Evolutionary conservation across 2,329 filamentous ascomycete genomes (phyloP), one percentile per base, ranked within the genome.

Genomic region (Leptoxyphium fumago): DNA sequence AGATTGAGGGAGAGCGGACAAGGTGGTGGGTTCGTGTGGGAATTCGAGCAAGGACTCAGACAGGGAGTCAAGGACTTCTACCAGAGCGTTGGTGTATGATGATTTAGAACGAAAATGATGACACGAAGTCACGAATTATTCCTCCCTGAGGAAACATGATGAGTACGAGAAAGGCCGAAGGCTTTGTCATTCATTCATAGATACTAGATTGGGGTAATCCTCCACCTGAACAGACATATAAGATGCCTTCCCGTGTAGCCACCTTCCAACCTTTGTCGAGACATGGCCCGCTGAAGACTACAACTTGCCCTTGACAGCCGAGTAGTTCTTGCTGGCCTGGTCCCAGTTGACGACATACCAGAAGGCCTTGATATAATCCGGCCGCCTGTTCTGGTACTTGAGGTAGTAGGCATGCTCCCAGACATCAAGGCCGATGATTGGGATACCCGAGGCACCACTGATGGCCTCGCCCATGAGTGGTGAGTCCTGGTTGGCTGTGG

Each of bases 261-360:
- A 26, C 21, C 21, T 26, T 26, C 21, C 21, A 26, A 26, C 7
- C 21, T 3, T 7, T 26, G 7, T 26, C 21, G 21, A 26, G 21
- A 26, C 7, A 26, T 7, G 21, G 3, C 21, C 21, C 21, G 21
- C 21, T 26, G 21, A 26, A 3, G 21, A 3, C 32, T 36, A 36
- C 15, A 36, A 36, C 32, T 36, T 36, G 13, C 32, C 32, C 32
- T 36, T 36, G 13, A 36, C 32, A 85, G 86, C 52, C 85, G 77
- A 72, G 80, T 78, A 64, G 84, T 80, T 39, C 32, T 36, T 36
- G 32, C 32, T 36, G 11, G 86, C 88, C 29, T 82, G 77, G 76
- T 87, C 86, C 88, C 88, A 95, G 78, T 94, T 94, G 65, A 94
- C 72, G 41, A 94, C 87, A 55, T 94, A 84, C 88, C 88, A 94